Evolutionary conservation across 768 basidiomycete species (phyloP).

Genomic region (Plicaturopsis crispa): DNA sequence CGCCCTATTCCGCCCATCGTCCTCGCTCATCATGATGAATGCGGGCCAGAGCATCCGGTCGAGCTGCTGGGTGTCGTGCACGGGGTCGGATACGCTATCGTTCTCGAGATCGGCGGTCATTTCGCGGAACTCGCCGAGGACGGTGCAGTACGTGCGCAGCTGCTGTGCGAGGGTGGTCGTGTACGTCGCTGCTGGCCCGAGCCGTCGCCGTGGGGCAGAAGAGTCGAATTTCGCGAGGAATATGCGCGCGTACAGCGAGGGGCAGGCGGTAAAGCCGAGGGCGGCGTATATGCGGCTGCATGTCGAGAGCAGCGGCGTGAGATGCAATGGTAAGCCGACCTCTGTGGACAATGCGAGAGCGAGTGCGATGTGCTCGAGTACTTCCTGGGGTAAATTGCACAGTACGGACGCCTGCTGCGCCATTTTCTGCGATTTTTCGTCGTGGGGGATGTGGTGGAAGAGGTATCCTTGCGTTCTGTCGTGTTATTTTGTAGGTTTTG

Average conservation of each 20-base stretch:
- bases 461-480: too few species aligned
- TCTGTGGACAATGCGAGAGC: conserved; percentile 31
- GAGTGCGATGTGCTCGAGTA: conserved; percentile 45
- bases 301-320: conserved; percentile 42
- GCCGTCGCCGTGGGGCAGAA: conserved; percentile 42
- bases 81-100: conserved; percentile 17
- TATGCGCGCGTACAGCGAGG: conserved; percentile 42
- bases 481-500: too few species aligned
- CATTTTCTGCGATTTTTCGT: background rate
- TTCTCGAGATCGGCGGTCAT: too few species aligned
- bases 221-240: conserved; percentile 52
- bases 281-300: conserved; percentile 29
- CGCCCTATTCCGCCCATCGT: conserved; percentile 56
- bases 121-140: conserved; percentile 21
- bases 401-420: conserved; percentile 15
- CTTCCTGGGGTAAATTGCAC: conserved; percentile 30
- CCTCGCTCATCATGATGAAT: conserved; percentile 54
- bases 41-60: conserved; percentile 34
- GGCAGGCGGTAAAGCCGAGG: conserved; percentile 23
- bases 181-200: conserved; percentile 30
- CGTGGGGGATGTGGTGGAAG: background rate
- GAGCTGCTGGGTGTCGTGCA: conserved; percentile 20
- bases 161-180: conserved; percentile 27
- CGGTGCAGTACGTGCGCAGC: conserved; percentile 29
- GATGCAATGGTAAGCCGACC: conserved; percentile 36